These are phyloP conservation scores for Bruguiera sexangula DNA, from an alignment of 345 rosid species.

Conservation along the genomic window DNA sequence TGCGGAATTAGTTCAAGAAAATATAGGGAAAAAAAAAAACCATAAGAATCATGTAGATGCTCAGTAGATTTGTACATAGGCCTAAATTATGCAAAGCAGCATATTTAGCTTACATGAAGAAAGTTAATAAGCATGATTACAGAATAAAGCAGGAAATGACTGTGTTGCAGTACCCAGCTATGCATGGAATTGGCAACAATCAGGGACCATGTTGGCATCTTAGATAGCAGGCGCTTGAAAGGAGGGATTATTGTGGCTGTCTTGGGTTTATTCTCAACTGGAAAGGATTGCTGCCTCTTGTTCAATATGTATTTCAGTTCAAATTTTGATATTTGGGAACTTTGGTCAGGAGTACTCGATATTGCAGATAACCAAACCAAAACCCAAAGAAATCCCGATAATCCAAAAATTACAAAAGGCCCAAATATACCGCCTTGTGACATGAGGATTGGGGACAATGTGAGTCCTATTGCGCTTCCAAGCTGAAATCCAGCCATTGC, in stretches of 20 bases:
- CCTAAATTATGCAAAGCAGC: background rate
- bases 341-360: slow-evolving; percentile 60
- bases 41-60: background rate
- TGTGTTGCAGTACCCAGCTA: slow-evolving; percentile 63
- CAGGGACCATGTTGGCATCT: slow-evolving; percentile 91
- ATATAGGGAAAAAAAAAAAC: background rate
- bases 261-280: slow-evolving; percentile 38
- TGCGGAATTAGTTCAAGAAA: background rate
- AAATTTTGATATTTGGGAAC: slow-evolving; percentile 76
- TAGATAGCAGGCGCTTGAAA: slow-evolving; percentile 71
- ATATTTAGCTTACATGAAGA: slow-evolving; percentile 5
- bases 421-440: slow-evolving; percentile 83
- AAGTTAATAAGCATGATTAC: slow-evolving; percentile 1
- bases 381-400: slow-evolving; percentile 92
- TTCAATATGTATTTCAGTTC: slow-evolving; percentile 68
- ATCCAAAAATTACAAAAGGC: slow-evolving; percentile 87
- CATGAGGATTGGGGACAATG: slow-evolving; percentile 87
- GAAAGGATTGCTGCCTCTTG: slow-evolving; percentile 39
- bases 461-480: slow-evolving; percentile 86
- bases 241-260: slow-evolving; percentile 63
- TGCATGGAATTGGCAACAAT: slow-evolving; percentile 96
- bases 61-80: background rate
- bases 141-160: slow-evolving; percentile 7
- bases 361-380: slow-evolving; percentile 91
- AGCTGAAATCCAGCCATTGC: slow-evolving; percentile 98